Conservation (phyloP, 352 stramenopile species). For the Chrysophaeum taylorii region DNA sequence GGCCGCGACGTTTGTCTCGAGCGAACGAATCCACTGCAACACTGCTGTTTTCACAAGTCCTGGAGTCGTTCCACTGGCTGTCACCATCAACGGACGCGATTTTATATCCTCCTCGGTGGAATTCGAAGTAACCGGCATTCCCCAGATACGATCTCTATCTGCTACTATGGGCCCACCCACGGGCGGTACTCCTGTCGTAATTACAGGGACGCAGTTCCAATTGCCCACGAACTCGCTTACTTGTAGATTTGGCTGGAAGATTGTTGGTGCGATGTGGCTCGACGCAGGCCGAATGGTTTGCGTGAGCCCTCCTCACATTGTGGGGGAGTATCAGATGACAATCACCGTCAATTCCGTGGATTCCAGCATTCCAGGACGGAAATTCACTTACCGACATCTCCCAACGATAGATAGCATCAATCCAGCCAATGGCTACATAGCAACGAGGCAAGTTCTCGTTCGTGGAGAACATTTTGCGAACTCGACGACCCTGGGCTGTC, state of each 20-base stretch:
- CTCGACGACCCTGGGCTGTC: conserved; percentile 21
- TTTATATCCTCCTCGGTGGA: too few relatives aligned
- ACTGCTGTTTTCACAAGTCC: background rate
- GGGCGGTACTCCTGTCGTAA: background rate
- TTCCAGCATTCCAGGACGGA: too few relatives aligned
- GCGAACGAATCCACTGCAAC: conserved; percentile 28
- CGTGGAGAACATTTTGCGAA: too few relatives aligned
- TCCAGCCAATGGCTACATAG: too few relatives aligned
- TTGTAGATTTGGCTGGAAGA: background rate
- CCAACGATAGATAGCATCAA: too few relatives aligned
- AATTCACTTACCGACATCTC: too few relatives aligned
- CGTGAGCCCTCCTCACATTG: too few relatives aligned
- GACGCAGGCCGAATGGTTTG: background rate
- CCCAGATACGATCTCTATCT: background rate
- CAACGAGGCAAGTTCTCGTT: too few relatives aligned
- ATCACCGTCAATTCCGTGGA: too few relatives aligned
- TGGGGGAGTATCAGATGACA: too few relatives aligned
- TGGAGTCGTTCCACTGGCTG: too few relatives aligned
- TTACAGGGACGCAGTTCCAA: background rate
- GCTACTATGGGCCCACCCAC: background rate
- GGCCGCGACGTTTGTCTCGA: conserved; percentile 28
- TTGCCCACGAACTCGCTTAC: background rate
- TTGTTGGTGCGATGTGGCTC: background rate
- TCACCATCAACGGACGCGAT: too few relatives aligned
- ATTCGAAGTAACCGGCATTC: background rate